Percentiles rank a stretch among this genome's conserved stretches.
phyloP scores from a whole-genome alignment of 306 rosid species.

The Trichosanthes truncata region DNA sequence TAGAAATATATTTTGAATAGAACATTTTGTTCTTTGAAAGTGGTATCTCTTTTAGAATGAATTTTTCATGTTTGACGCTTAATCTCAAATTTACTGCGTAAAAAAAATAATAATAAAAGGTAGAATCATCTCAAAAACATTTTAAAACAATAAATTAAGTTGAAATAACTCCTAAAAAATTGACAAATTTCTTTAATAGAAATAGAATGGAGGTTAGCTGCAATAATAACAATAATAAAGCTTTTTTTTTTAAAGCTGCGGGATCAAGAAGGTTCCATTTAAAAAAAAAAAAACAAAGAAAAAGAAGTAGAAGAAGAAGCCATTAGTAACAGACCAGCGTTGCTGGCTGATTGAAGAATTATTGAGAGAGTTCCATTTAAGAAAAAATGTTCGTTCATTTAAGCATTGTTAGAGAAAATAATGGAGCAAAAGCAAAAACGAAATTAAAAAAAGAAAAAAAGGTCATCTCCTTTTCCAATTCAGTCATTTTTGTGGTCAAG shows the following conservation, averaged over 20 bases:
- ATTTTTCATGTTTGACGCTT: too few relatives aligned
- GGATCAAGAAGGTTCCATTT: background rate
- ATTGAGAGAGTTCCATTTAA: background rate
- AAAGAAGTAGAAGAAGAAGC: background rate
- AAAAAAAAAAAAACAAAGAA: background rate
- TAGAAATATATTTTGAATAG: too few relatives aligned
- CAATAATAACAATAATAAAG: background rate
- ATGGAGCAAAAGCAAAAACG: background rate
- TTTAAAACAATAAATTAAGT: background rate
- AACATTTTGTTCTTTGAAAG: too few relatives aligned
- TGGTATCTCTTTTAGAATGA: too few relatives aligned
- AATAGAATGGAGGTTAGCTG: background rate
- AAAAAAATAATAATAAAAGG: too few relatives aligned
- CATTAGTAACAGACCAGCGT: background rate
- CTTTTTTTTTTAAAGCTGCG: background rate
- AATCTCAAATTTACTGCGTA: too few relatives aligned
- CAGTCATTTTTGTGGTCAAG: background rate
- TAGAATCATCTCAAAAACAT: too few relatives aligned
- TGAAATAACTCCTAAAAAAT: background rate
- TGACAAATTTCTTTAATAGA: background rate
- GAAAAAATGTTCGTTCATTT: background rate
- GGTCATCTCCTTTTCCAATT: background rate
- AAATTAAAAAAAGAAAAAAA: background rate
- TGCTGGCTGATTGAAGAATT: constrained; percentile 2
- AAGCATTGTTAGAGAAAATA: background rate